Conservation (phyloP, 2,329 filamentous ascomycete species). For the Pseudogymnoascus sp. region DNA sequence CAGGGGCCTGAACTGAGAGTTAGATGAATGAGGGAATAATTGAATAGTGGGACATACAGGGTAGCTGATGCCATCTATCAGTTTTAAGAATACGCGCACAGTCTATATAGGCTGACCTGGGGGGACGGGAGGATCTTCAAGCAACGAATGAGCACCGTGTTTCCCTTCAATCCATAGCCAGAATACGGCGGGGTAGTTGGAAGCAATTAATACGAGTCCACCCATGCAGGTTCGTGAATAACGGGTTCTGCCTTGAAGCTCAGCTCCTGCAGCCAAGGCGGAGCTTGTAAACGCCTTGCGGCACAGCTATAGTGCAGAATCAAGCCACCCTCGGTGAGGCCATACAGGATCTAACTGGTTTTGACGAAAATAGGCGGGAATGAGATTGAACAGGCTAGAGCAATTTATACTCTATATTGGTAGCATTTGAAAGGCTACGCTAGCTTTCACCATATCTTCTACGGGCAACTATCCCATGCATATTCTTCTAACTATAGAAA, state of each 20-base stretch:
- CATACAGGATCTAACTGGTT: neutral
- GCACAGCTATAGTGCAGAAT: neutral
- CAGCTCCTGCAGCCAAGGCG: constrained; percentile 1
- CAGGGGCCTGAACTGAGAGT: constrained; percentile 12
- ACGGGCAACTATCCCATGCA: neutral
- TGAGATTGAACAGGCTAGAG: neutral
- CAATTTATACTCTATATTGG: neutral
- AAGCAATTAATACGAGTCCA: neutral
- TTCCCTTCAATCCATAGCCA: neutral
- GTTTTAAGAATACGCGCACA: neutral
- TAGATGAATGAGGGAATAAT: neutral
- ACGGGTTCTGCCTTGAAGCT: constrained; percentile 1
- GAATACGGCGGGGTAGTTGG: neutral
- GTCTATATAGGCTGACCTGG: neutral
- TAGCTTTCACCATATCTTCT: neutral
- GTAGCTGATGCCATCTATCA: neutral
- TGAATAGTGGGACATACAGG: neutral
- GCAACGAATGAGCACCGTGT: neutral
- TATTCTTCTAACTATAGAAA: neutral
- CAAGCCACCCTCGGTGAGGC: neutral
- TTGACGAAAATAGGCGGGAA: neutral
- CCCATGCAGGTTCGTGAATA: neutral
- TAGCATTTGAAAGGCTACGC: neutral
- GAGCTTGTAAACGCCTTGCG: constrained; percentile 1
- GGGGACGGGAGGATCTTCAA: neutral